Conservation (phyloP, 2,329 filamentous ascomycete genomes). For the Colletotrichum sp. region DNA sequence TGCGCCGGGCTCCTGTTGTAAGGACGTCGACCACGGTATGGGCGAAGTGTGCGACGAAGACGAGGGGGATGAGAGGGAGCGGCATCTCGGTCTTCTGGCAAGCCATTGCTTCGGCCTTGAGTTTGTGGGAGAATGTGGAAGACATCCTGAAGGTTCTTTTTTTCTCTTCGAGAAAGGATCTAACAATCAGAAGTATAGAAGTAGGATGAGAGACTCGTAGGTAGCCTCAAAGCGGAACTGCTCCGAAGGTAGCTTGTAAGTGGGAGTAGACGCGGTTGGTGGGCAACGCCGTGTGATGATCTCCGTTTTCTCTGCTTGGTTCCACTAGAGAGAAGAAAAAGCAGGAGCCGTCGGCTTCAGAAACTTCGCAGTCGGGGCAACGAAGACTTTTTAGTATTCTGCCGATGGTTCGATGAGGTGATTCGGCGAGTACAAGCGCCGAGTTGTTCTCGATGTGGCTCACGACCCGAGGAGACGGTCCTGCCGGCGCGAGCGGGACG, state of each 20-base stretch:
- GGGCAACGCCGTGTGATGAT: neutral
- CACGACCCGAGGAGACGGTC: neutral
- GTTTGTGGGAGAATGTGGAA: neutral
- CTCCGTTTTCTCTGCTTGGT: neutral
- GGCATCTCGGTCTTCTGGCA: slow-evolving; percentile 4
- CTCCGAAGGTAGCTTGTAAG: neutral
- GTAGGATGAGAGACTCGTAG: neutral
- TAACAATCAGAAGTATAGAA: neutral
- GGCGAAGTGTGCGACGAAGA: slow-evolving; percentile 19
- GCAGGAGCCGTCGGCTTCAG: neutral
- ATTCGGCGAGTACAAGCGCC: neutral
- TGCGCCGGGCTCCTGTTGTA: slow-evolving; percentile 3
- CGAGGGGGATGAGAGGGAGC: slow-evolving; percentile 9
- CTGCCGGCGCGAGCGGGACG: neutral
- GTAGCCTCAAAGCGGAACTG: neutral
- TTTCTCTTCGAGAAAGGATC: neutral
- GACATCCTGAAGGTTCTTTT: neutral
- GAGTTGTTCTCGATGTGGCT: neutral
- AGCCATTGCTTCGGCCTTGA: neutral
- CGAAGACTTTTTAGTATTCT: neutral
- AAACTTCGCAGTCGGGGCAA: neutral
- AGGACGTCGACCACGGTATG: slow-evolving; percentile 6
- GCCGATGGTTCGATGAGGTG: neutral
- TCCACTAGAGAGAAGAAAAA: neutral
- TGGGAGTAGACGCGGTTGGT: neutral